Evolutionary conservation across 768 basidiomycete species (phyloP), one percentile per base, ranked within the genome.

Genomic region (Tremella fuciformis): DNA sequence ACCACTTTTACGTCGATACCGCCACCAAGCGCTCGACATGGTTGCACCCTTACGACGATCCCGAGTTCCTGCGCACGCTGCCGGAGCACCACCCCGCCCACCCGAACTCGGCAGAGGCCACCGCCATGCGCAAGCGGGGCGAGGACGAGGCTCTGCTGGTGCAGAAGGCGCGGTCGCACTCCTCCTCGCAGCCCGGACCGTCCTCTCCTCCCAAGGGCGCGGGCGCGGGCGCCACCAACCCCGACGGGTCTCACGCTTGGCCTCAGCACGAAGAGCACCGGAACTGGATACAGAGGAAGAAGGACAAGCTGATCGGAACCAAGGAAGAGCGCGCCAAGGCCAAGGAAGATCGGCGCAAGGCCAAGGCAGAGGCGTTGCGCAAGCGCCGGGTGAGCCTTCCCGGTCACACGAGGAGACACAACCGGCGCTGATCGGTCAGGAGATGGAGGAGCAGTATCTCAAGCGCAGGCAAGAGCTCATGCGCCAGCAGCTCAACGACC

Each of bases 41-140:
- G 76, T 16, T 70, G 1, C 76, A 77, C 57, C 76, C 76, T 6
- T 77, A 75, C 57, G 76, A 77, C 53, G 76, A 75, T 56, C 67
- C 70, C 2, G 67, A 67, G 49, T 77, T 62, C 61, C 61, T 75
- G 29, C 37, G 51, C 8, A 62, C 67, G 48, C 58, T 77, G 37
- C 72, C 76, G 8, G 64, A 68, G 22, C 59, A 63, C 1, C 74
- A 77, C 48, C 76, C 76, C 19, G 76, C 76, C 2, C 60, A 77
- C 54, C 76, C 76, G 8, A 60, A 70, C 29, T 73, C 71, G 13
- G 57, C 38, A 15, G 59, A 71, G 54, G 73, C 71, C 13, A 59
- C 50, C 18, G 59, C 58, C 2, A 48, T 66, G 6, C 34, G 67
- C 1, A 59, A 66, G 48, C 57, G 42, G 8, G 58, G 58, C 1